Evolutionary conservation across 805 yeast species (phyloP).

Genomic region (Lachancea quebecensis): DNA sequence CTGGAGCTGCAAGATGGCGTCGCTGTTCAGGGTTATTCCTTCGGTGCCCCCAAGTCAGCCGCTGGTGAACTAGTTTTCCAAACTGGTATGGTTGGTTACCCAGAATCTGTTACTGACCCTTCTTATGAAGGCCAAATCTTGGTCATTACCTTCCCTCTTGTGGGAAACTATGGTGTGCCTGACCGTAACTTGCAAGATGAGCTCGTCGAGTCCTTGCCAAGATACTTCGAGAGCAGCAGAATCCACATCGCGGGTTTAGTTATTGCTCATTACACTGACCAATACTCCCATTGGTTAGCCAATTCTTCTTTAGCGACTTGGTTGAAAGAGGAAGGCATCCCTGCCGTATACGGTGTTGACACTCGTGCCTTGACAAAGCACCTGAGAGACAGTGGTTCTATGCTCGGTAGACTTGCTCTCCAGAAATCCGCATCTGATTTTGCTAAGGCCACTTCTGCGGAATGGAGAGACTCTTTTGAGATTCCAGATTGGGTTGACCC

Average conservation of each 20-base stretch:
- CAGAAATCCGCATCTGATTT: constrained; percentile 38
- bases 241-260: constrained; percentile 96
- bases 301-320: constrained; percentile 86
- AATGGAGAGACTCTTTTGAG: constrained; percentile 60
- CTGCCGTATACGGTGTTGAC: constrained; percentile 97
- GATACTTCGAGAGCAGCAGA: constrained; percentile 84
- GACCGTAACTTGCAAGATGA: constrained; percentile 74
- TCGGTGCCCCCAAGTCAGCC: constrained; percentile 82
- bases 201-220: constrained; percentile 67
- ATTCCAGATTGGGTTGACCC: constrained; percentile 92
- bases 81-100: constrained; percentile 99
- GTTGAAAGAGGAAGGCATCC: constrained; percentile 86
- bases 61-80: constrained; percentile 99
- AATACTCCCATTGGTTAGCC: constrained; percentile 91
- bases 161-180: constrained; percentile 99
- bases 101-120: constrained; percentile 96
- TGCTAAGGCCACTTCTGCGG: constrained; percentile 28
- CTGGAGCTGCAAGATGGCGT: constrained; percentile 84
- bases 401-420: constrained; percentile 79
- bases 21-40: constrained; percentile 88
- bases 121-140: constrained; percentile 96
- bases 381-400: constrained; percentile 87
- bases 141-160: constrained; percentile 93
- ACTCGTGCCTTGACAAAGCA: constrained; percentile 91
- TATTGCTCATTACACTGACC: constrained; percentile 94